Evolutionary conservation across 306 rosid genomes (phyloP).

Genomic region (Dalbergia cochinchinensis): DNA sequence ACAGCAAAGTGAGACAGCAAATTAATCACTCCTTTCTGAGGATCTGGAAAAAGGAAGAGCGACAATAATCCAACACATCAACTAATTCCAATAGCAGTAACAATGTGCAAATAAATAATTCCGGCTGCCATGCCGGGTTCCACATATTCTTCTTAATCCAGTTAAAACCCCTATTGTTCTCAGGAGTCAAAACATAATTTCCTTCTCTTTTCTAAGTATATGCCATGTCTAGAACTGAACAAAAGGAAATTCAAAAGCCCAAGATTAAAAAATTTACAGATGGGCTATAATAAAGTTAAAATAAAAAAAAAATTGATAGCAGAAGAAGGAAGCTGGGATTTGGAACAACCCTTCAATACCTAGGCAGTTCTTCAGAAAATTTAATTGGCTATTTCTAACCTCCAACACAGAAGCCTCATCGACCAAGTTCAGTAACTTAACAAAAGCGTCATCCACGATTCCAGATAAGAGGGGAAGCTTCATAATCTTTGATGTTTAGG

Average conservation of each 20-base stretch:
- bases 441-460: conserved; percentile 46
- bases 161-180: not conserved
- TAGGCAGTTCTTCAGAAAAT: conserved; percentile 19
- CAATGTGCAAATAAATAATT: conserved; percentile 5
- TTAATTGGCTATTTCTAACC: conserved; percentile 42
- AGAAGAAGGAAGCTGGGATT: not conserved
- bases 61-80: no score
- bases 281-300: not conserved
- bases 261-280: conserved; percentile 25
- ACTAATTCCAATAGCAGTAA: not conserved
- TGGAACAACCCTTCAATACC: conserved; percentile 30
- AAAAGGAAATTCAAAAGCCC: conserved; percentile 27
- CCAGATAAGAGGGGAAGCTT: not conserved
- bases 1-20: no score
- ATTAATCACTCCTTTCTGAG: no score
- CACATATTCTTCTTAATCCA: conserved; percentile 13
- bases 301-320: not conserved
- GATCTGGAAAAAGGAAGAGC: no score
- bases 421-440: conserved; percentile 25
- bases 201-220: conserved; percentile 25
- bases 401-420: conserved; percentile 48
- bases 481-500: no score
- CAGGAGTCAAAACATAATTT: conserved; percentile 16
- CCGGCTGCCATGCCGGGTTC: conserved; percentile 3
- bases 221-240: conserved; percentile 11